phyloP scores from a whole-genome alignment of 1,284 basidiomycete species.

The Hypsizygus ulmarius region DNA sequence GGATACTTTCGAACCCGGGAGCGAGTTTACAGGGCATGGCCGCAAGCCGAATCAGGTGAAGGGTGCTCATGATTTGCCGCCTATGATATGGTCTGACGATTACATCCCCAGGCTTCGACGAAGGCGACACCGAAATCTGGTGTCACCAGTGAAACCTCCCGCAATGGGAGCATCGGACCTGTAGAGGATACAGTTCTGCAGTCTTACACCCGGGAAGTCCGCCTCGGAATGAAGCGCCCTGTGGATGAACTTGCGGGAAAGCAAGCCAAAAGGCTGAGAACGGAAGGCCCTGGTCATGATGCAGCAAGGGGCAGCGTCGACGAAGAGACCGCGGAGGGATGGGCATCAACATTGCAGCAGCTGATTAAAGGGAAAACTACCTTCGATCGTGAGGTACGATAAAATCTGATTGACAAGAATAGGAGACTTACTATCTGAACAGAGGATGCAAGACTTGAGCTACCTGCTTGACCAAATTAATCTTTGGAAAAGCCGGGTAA shows the following conservation, averaged over 20 bases:
- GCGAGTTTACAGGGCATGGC: neutral
- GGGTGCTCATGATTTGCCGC: neutral
- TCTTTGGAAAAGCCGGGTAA: neutral
- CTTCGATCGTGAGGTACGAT: constrained; percentile 11
- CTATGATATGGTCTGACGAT: neutral
- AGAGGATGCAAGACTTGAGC: constrained; percentile 11
- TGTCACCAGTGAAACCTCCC: neutral
- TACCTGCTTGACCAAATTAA: constrained; percentile 9
- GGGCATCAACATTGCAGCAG: constrained; percentile 13
- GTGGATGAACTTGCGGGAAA: neutral
- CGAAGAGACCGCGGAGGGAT: constrained; percentile 4
- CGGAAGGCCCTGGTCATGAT: neutral
- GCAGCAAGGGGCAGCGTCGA: neutral
- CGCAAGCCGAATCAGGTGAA: constrained; percentile 7
- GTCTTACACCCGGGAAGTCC: neutral
- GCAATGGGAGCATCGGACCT: neutral
- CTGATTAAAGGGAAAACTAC: constrained; percentile 18
- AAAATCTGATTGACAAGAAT: neutral
- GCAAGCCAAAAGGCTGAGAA: neutral
- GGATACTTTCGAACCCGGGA: constrained; percentile 5
- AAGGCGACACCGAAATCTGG: neutral
- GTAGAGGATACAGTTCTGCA: neutral
- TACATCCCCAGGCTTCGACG: neutral
- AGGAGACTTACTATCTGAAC: neutral
- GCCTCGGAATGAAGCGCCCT: constrained; percentile 2